Evolutionary conservation across 192 early-diverging fungal species (phyloP).

Genomic region (Linnemannia elongata): DNA sequence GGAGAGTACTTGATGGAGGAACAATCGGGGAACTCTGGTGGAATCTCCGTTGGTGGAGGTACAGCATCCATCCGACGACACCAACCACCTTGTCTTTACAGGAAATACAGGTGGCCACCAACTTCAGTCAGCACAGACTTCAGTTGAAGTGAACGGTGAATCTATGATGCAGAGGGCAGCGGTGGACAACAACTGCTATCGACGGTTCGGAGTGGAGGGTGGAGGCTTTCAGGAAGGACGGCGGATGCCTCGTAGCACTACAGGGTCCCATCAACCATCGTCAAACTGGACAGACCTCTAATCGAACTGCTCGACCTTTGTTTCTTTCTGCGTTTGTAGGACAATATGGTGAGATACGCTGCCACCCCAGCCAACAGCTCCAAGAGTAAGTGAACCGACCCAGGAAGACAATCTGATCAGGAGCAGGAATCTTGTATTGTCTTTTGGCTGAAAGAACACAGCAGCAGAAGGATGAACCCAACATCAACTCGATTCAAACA

Average conservation of each 20-base stretch:
- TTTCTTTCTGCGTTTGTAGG: conserved; percentile 15
- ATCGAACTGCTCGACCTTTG: conserved; percentile 12
- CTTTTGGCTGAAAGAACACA: neutral
- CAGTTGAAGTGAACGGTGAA: neutral
- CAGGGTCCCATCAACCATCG: neutral
- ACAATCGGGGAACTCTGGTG: neutral
- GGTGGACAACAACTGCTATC: too few species aligned
- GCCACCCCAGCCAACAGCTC: conserved; percentile 77
- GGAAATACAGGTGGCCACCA: neutral
- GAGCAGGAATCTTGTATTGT: neutral
- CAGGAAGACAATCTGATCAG: conserved; percentile 9
- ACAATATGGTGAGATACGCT: conserved; percentile 78
- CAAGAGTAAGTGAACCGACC: conserved; percentile 63
- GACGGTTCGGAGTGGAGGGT: neutral
- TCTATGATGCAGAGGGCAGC: neutral
- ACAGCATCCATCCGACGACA: neutral
- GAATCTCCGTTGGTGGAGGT: neutral
- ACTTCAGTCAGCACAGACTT: neutral
- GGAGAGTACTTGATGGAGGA: neutral
- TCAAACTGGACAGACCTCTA: neutral
- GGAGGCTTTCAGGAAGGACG: neutral
- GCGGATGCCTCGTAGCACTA: neutral
- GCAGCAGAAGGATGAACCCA: neutral
- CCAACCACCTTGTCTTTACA: neutral
- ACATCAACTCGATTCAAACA: neutral